A percentile compares a stretch with the other conserved stretches of the same genome.
These are phyloP conservation scores for Nemania sp. DNA, from an alignment of 2,329 filamentous ascomycete species.

Conservation along the genomic window DNA sequence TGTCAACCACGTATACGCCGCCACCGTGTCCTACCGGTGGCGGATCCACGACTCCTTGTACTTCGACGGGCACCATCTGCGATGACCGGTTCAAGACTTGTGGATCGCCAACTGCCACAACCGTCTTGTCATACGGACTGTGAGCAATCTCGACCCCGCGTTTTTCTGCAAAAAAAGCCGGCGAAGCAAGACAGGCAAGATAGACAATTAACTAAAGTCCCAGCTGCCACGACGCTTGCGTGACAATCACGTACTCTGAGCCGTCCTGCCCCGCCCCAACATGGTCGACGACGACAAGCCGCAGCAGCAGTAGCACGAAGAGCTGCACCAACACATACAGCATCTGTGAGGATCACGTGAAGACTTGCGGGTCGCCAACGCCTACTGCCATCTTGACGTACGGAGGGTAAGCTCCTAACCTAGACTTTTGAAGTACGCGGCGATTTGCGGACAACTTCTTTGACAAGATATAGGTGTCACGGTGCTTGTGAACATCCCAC, in stretches of 20 bases:
- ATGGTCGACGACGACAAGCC: neutral
- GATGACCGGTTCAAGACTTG: slow-evolving; percentile 34
- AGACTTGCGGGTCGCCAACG: slow-evolving; percentile 34
- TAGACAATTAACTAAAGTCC: neutral
- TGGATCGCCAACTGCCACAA: slow-evolving; percentile 32
- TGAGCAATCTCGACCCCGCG: slow-evolving; percentile 5
- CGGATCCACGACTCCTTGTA: slow-evolving; percentile 22
- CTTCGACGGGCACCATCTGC: slow-evolving; percentile 32
- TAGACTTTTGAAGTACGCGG: neutral
- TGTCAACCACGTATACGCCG: slow-evolving; percentile 14
- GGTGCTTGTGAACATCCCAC: slow-evolving; percentile 14
- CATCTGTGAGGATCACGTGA: slow-evolving; percentile 33
- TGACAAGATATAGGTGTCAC: slow-evolving; percentile 20
- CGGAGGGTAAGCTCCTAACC: slow-evolving; percentile 25
- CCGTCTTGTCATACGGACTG: slow-evolving; percentile 25
- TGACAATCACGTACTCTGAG: slow-evolving; percentile 20
- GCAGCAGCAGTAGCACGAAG: neutral
- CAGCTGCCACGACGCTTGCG: slow-evolving; percentile 26
- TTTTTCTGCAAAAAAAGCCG: no score
- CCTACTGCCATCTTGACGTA: slow-evolving; percentile 29
- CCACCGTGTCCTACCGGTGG: slow-evolving; percentile 22
- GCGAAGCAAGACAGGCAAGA: no score
- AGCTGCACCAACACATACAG: slow-evolving; percentile 30
- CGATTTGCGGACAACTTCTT: neutral
- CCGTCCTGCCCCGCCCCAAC: slow-evolving; percentile 24